Evolutionary conservation across 768 basidiomycete species (phyloP).

Genomic region (Favolaschia claudopus): DNA sequence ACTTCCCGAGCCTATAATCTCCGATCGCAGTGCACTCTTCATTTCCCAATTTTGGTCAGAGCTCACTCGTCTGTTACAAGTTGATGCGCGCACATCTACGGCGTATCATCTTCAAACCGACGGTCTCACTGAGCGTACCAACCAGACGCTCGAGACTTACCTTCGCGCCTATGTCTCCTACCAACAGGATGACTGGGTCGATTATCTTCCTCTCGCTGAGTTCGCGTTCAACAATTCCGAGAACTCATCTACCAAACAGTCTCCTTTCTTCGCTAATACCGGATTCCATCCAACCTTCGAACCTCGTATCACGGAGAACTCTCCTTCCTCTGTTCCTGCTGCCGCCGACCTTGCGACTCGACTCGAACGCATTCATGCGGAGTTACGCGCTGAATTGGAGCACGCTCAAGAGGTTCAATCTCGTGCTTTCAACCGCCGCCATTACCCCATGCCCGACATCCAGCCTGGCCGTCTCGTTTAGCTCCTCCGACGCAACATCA

Average conservation of each 20-base stretch:
- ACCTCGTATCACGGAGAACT: conserved; percentile 33
- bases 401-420: conserved; percentile 37
- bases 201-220: conserved; percentile 47
- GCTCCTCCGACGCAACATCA: conserved; percentile 46
- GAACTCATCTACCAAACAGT: conserved; percentile 40
- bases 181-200: conserved; percentile 53
- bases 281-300: conserved; percentile 43
- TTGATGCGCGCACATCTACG: conserved; percentile 34
- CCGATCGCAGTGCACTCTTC: conserved; percentile 41
- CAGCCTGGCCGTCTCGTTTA: conserved; percentile 45
- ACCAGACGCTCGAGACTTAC: conserved; percentile 46
- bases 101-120: conserved; percentile 56
- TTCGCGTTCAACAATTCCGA: conserved; percentile 49
- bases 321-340: conserved; percentile 35
- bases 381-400: conserved; percentile 41
- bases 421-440: conserved; percentile 36
- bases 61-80: conserved; percentile 29
- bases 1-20: conserved; percentile 41
- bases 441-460: conserved; percentile 35
- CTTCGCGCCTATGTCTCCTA: conserved; percentile 43
- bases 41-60: conserved; percentile 39
- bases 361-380: conserved; percentile 40
- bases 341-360: conserved; percentile 37
- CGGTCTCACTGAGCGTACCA: conserved; percentile 45
- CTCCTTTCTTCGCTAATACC: conserved; percentile 47